These are phyloP conservation scores for Ceratobasidium sp. DNA, from an alignment of 1,284 basidiomycete genomes.

Conservation along the genomic window DNA sequence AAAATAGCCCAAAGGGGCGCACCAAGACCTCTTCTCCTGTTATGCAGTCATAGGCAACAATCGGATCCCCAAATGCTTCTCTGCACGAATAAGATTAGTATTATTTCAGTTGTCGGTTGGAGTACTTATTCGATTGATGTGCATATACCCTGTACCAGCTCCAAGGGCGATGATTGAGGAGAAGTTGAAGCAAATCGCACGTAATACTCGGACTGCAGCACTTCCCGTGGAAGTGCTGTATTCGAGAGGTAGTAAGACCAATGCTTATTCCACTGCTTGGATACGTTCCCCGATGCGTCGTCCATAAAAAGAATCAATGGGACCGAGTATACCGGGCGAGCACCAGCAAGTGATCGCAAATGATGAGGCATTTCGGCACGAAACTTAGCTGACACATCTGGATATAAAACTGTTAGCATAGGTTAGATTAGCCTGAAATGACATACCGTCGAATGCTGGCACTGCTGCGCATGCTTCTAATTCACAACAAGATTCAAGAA, in stretches of 20 bases:
- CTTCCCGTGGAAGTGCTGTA: slow-evolving; percentile 22
- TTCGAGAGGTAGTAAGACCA: slow-evolving; percentile 33
- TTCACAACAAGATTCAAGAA: slow-evolving; percentile 10
- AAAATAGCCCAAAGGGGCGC: slow-evolving; percentile 15
- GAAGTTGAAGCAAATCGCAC: slow-evolving; percentile 40
- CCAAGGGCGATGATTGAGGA: slow-evolving; percentile 14
- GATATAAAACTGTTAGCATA: neutral
- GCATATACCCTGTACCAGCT: slow-evolving; percentile 37
- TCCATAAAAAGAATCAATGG: slow-evolving; percentile 44
- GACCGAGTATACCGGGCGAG: slow-evolving; percentile 31
- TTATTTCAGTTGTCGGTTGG: neutral
- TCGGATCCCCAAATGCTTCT: slow-evolving; percentile 15
- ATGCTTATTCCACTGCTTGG: slow-evolving; percentile 45
- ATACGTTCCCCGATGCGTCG: slow-evolving; percentile 38
- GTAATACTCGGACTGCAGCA: slow-evolving; percentile 22
- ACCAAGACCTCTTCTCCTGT: slow-evolving; percentile 49
- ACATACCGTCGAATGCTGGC: slow-evolving; percentile 24
- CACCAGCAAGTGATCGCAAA: slow-evolving; percentile 3
- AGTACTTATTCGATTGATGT: slow-evolving; percentile 5
- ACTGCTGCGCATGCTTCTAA: neutral
- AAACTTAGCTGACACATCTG: slow-evolving; percentile 12
- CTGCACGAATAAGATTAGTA: slow-evolving; percentile 6
- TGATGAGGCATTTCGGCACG: slow-evolving; percentile 28
- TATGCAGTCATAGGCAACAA: slow-evolving; percentile 51
- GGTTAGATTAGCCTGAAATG: neutral